A percentile compares a stretch with the other conserved stretches of the same genome.
These are phyloP conservation scores for Trichophyton rubrum DNA, from an alignment of 2,329 filamentous ascomycete genomes.

Conservation along the genomic window DNA sequence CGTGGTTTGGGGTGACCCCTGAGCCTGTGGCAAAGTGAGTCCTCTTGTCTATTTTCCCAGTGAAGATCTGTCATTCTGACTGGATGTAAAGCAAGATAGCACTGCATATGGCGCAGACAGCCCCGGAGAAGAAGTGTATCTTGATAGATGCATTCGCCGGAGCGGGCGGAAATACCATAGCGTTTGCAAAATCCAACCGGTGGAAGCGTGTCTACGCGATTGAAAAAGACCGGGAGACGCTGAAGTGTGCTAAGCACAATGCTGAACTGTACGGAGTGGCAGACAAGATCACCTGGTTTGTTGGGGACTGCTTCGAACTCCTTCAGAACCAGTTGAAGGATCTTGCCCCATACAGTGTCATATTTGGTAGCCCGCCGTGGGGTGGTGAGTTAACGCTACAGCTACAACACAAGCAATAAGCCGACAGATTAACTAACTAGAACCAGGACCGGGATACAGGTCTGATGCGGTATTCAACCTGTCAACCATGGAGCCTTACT, in stretches of 20 bases:
- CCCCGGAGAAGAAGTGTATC: constrained; percentile 45
- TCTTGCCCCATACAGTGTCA: constrained; percentile 40
- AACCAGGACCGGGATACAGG: constrained; percentile 49
- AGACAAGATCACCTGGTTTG: constrained; percentile 70
- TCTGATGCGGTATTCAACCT: constrained; percentile 66
- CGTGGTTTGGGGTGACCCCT: constrained; percentile 95
- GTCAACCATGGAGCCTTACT: constrained; percentile 78
- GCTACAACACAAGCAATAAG: constrained; percentile 12
- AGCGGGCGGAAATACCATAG: constrained; percentile 85
- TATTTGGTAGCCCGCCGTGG: constrained; percentile 66
- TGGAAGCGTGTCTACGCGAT: constrained; percentile 82
- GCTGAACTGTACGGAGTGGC: constrained; percentile 70
- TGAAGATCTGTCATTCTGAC: not conserved
- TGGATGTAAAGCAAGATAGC: constrained; percentile 54
- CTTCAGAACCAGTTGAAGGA: constrained; percentile 42
- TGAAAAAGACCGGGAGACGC: constrained; percentile 65
- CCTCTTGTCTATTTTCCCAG: not conserved
- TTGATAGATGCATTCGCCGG: constrained; percentile 85
- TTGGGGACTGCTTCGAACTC: constrained; percentile 73
- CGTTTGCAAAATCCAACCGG: constrained; percentile 68
- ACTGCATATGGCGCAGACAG: constrained; percentile 49
- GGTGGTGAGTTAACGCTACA: constrained; percentile 42
- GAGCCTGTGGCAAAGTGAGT: constrained; percentile 74
- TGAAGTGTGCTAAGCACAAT: constrained; percentile 88
- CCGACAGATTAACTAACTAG: not conserved